These are phyloP conservation scores for Thalassiosira sp. DNA, from an alignment of 352 stramenopile genomes.

Conservation along the genomic window DNA sequence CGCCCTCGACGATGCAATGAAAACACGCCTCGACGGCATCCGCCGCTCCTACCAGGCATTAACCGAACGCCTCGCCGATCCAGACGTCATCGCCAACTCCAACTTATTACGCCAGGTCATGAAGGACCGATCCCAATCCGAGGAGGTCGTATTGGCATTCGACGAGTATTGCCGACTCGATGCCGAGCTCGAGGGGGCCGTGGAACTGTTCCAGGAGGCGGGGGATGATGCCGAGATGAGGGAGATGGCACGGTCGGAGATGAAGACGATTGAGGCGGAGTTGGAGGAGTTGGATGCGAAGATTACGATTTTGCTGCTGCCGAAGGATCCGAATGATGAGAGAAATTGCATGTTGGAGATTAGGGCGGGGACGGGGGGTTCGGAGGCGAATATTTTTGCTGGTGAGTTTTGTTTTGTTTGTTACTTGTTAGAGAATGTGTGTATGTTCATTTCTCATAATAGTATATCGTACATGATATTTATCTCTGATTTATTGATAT, in stretches of 20 bases:
- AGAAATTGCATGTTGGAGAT: constrained; percentile 98
- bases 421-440: too few relatives aligned
- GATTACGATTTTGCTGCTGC: constrained; percentile 82
- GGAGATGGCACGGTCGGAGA: constrained; percentile 88
- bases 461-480: constrained; percentile 13
- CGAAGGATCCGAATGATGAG: constrained; percentile 88
- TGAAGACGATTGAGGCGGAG: constrained; percentile 88
- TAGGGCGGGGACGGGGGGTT: constrained; percentile 90
- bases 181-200: constrained; percentile 71
- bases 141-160: constrained; percentile 75
- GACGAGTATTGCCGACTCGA: constrained; percentile 71
- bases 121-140: constrained; percentile 67
- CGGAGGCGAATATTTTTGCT: constrained; percentile 96
- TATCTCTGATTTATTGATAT: neutral
- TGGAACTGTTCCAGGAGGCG: constrained; percentile 82
- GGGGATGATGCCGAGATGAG: constrained; percentile 86
- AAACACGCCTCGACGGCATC: constrained; percentile 73
- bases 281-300: constrained; percentile 73
- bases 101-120: constrained; percentile 80
- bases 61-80: constrained; percentile 84
- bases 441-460: too few relatives aligned
- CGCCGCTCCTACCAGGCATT: constrained; percentile 75
- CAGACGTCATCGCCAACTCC: constrained; percentile 83
- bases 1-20: constrained; percentile 66
- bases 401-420: constrained; percentile 52